Evolutionary conservation across 108 stramenopile species (phyloP), one percentile per base, ranked within the genome.

Genomic region (Discostella pseudostelligera): DNA sequence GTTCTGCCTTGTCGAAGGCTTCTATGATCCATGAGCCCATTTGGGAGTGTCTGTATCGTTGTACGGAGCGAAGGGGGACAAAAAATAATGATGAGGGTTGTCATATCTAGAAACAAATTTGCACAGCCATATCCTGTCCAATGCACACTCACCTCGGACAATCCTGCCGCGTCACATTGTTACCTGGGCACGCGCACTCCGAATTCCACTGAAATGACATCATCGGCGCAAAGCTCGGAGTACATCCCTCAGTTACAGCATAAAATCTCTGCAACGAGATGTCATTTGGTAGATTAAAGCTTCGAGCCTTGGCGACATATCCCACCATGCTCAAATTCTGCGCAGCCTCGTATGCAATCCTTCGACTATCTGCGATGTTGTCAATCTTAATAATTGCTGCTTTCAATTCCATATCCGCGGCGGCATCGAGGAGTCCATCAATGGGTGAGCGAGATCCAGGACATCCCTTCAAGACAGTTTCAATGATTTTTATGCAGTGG

Each of bases 401-500:
- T 56, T 70, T 65, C 56, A 90, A 64, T 5, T 67, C 81, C 48
- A 76, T 76, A 75, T 94, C 89, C 10, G 88, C 89, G 43, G 88
- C 83, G 14, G 93, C 93, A 64, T 94, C 93, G 26, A 94, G 56
- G 5, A 94, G 74, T 35, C 93, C 93, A 14, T 87, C 73, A 35
- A 94, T 89, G 9, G 93, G 93, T n/a, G 87, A 88, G 64, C 85
- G 84, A 56, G 80, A 84, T 13, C 93, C 93, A 47, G 79, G 84
- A 72, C 87, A 89, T 29, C 93, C 93, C 74, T 83, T 89, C 17
- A 94, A 66, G 1, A 94, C 93, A 12, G 93, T 94, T 68, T 94
- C 93, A 10, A 94, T 84, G 74, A 94, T 94, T 62, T 91, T 90
- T 48, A 94, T 88, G 59, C 93, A 94, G 70, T 94, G 89, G 8